phyloP scores from a whole-genome alignment of 2,329 filamentous ascomycete genomes.

The Rhinocladiella mackenziei region DNA sequence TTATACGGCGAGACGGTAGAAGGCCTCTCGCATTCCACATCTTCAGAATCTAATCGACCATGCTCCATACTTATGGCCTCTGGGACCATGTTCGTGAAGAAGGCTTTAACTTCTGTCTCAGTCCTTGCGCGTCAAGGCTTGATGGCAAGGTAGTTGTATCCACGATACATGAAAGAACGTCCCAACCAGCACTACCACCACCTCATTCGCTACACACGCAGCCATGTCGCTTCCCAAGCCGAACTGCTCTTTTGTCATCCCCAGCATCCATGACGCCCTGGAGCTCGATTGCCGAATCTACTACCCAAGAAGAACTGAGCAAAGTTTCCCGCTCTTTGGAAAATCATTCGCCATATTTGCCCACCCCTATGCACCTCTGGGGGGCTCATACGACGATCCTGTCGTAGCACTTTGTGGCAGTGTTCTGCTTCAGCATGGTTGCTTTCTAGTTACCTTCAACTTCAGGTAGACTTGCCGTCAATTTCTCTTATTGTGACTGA shows the following conservation, averaged over 20 bases:
- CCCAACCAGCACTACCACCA: no score
- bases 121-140: no score
- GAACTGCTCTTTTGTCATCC: conserved; percentile 65
- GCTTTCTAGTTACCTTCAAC: conserved; percentile 82
- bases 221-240: conserved; percentile 35
- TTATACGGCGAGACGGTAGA: no score
- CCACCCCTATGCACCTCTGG: conserved; percentile 86
- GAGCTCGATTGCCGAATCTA: conserved; percentile 79
- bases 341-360: conserved; percentile 64
- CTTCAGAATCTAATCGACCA: no score
- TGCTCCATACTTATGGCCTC: no score
- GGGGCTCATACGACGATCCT: conserved; percentile 78
- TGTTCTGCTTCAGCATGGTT: conserved; percentile 65
- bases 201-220: no score
- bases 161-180: no score
- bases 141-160: no score
- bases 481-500: background rate
- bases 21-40: no score
- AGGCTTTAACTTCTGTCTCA: no score
- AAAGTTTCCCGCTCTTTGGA: conserved; percentile 14
- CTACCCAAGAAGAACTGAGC: conserved; percentile 51
- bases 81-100: no score
- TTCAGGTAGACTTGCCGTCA: conserved; percentile 62
- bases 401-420: conserved; percentile 65
- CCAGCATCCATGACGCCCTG: conserved; percentile 75